Base-by-base conservation (phyloP, 768 basidiomycete species). In the Cystobasidium tubakii region DNA sequence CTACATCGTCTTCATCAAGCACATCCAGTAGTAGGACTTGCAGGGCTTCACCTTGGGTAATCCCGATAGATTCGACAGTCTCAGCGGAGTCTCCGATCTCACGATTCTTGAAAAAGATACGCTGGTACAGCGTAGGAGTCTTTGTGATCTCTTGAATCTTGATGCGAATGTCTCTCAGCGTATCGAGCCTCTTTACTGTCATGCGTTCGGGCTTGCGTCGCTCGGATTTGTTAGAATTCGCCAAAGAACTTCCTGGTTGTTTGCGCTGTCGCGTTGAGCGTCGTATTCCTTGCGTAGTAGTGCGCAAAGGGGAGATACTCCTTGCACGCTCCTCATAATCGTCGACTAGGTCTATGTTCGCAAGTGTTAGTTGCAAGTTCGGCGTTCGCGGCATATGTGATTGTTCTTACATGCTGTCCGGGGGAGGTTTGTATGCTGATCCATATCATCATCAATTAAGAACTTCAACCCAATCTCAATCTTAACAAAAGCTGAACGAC, bases 51-150 rank as follows among this genome's bases (percentile, higher is more conserved):
- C 69, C 69, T 43, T 25, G 33, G 33, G 25, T 34, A 33, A 71
- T 71, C 1, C 69, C 69, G 53, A 71, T 71, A 12, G 53, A 23
- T 53, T 71, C 54, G 29, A 71, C 43, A n/a, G 69, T 71, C 34
- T 55, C 55, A 21, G 29, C 33, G 6, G 69, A 46, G 60, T 71
- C 55, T 42, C 60, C 69, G 31, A 71, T 57, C 31, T 71, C 53
- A 9, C 55, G 53, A 36, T 36, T 53, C 12, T 60, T 71, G 69
- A 57, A 71, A 23, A 55, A 71, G 29, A 71, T 27, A 10, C 44
- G n/a, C 34, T 71, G 69, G 33, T 57, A 55, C 2, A 71, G 15
- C 25, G 54, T 60, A 29, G 69, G 69, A 33, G 33, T 60, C 7
- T 42, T 33, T 1, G 31, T 34, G 27, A 39, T 7, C 31, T 60